Percentiles rank a stretch among this genome's conserved stretches.
phyloP scores from a whole-genome alignment of 305 asterid species.

The Fraxinus paxiana region DNA sequence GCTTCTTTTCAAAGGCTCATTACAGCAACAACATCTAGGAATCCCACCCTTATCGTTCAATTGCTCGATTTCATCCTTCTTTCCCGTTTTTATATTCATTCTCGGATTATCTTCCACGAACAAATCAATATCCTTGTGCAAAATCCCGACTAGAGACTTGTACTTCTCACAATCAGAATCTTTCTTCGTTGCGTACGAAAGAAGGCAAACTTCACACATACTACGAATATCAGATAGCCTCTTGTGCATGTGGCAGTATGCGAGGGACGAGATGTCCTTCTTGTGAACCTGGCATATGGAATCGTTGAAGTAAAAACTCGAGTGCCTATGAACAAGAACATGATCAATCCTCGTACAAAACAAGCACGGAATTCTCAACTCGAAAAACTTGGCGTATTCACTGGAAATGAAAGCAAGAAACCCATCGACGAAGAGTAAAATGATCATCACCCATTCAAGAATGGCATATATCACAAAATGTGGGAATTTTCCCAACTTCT shows the following conservation, averaged over 20 bases:
- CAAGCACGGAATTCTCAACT: constrained; percentile 58
- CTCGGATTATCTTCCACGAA: constrained; percentile 39
- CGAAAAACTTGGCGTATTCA: constrained; percentile 59
- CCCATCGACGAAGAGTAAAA: constrained; percentile 66
- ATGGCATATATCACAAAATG: constrained; percentile 47
- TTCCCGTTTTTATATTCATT: constrained; percentile 34
- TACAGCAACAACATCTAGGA: constrained; percentile 70
- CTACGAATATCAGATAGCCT: constrained; percentile 58
- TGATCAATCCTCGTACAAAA: constrained; percentile 80
- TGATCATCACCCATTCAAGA: constrained; percentile 76
- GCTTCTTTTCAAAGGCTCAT: constrained; percentile 50
- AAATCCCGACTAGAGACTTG: constrained; percentile 58
- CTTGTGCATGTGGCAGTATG: constrained; percentile 66
- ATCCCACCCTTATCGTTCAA: constrained; percentile 27
- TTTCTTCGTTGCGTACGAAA: constrained; percentile 60
- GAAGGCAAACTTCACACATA: constrained; percentile 77
- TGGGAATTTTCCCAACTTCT: constrained; percentile 48
- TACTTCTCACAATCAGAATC: constrained; percentile 54
- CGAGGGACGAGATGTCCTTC: constrained; percentile 73
- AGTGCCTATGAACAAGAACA: constrained; percentile 42
- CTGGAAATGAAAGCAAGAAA: constrained; percentile 59
- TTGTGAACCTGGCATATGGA: constrained; percentile 75
- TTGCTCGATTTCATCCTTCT: constrained; percentile 36
- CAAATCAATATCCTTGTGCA: constrained; percentile 58
- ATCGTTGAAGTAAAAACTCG: constrained; percentile 61